These are phyloP conservation scores for Aspergillus fijiensis DNA, from an alignment of 2,329 filamentous ascomycete genomes.

Conservation along the genomic window DNA sequence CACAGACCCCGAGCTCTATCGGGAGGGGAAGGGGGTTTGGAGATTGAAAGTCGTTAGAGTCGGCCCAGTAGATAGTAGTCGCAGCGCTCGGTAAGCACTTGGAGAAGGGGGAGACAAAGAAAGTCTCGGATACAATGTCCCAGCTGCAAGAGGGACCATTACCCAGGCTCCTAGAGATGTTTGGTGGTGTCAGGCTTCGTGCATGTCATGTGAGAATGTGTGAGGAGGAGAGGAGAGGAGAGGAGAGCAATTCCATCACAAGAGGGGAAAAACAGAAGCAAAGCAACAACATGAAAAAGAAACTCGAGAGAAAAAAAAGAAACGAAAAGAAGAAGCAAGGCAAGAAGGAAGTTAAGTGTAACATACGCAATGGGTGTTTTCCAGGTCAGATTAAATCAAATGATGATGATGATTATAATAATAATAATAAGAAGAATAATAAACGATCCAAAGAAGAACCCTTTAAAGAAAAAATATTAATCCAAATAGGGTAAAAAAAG, in stretches of 20 bases:
- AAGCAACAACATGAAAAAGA: neutral
- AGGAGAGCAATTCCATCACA: neutral
- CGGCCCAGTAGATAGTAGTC: neutral
- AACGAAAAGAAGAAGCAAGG: slow-evolving; percentile 8
- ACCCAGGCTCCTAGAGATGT: neutral
- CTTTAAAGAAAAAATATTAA: no score
- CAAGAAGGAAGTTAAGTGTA: slow-evolving; percentile 3
- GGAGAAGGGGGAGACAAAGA: neutral
- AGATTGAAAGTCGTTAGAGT: neutral
- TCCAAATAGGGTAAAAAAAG: neutral
- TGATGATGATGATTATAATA: slow-evolving; percentile 3
- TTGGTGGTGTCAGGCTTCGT: neutral
- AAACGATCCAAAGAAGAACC: no score
- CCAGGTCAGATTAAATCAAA: slow-evolving; percentile 9
- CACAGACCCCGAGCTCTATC: no score
- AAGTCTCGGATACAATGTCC: neutral
- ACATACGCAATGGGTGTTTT: slow-evolving; percentile 8
- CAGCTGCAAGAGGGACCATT: neutral
- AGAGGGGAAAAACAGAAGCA: no score
- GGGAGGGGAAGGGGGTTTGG: neutral
- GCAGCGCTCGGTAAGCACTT: neutral
- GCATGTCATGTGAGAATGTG: neutral
- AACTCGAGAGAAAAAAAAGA: slow-evolving; percentile 1
- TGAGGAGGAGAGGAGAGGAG: slow-evolving; percentile 3
- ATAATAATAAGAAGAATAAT: no score